phyloP scores from a whole-genome alignment of 352 stramenopile species.

The Globisporangium cystogenes region DNA sequence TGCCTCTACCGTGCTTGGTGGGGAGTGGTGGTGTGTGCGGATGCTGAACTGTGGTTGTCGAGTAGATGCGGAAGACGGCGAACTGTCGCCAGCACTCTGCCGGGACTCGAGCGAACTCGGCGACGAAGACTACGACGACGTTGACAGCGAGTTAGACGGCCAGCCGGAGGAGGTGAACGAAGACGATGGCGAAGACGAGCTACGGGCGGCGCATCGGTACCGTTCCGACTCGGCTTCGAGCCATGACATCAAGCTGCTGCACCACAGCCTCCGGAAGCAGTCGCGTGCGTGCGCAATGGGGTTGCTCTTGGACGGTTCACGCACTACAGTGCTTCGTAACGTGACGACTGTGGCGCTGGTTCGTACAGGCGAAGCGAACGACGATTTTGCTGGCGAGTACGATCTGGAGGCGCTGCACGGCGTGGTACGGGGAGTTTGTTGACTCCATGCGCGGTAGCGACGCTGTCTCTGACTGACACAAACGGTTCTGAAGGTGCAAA shows the following conservation, averaged over 20 bases:
- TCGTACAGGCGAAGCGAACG: slow-evolving; percentile 15
- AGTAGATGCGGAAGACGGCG: slow-evolving; percentile 29
- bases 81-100: slow-evolving; percentile 11
- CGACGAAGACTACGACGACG: slow-evolving; percentile 14
- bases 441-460: not conserved
- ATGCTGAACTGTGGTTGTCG: not conserved
- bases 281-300: slow-evolving; percentile 29
- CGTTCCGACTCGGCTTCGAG: slow-evolving; percentile 33
- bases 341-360: not conserved
- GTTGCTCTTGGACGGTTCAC: not conserved
- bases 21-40: not conserved
- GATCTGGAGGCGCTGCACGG: slow-evolving; percentile 60
- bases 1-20: too few species aligned
- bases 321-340: not conserved
- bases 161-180: slow-evolving; percentile 12
- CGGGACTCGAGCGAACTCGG: slow-evolving; percentile 22
- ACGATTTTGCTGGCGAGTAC: slow-evolving; percentile 25
- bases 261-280: slow-evolving; percentile 43
- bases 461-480: not conserved
- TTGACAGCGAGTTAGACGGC: slow-evolving; percentile 10
- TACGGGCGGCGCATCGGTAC: slow-evolving; percentile 18
- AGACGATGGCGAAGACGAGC: slow-evolving; percentile 13
- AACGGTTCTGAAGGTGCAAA: slow-evolving; percentile 57
- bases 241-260: slow-evolving; percentile 58
- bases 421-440: slow-evolving; percentile 29